Conservation (phyloP, 2,329 filamentous ascomycete species). For the Fusarium proliferatum region DNA sequence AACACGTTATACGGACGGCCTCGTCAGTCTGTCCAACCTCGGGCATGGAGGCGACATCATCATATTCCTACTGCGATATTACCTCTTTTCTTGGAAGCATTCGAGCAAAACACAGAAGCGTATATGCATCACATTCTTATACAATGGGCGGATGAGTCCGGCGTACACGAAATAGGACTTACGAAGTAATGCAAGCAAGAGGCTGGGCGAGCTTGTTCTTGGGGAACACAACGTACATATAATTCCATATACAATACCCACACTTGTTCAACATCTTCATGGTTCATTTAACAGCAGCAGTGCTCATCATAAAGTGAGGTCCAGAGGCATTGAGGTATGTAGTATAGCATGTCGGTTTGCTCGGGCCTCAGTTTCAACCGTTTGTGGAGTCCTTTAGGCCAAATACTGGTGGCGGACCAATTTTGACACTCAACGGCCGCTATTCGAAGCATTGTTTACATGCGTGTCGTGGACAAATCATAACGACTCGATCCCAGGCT, state of each 20-base stretch:
- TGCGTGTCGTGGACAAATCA: slow-evolving; percentile 20
- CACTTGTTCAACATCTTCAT: slow-evolving; percentile 29
- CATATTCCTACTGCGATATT: slow-evolving; percentile 4
- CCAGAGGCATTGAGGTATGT: not conserved
- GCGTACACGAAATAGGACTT: slow-evolving; percentile 31
- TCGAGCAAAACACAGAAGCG: slow-evolving; percentile 8
- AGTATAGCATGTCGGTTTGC: not conserved
- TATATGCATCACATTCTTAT: slow-evolving; percentile 17
- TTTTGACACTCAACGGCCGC: slow-evolving; percentile 21
- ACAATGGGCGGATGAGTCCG: slow-evolving; percentile 15
- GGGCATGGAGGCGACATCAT: slow-evolving; percentile 13
- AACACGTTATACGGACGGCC: not conserved
- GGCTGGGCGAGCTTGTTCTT: slow-evolving; percentile 13
- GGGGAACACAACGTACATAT: slow-evolving; percentile 29
- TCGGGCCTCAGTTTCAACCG: not conserved
- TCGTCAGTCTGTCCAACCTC: not conserved
- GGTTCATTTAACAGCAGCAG: not conserved
- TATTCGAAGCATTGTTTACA: slow-evolving; percentile 8
- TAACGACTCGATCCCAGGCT: slow-evolving; percentile 11
- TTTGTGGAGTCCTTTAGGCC: not conserved
- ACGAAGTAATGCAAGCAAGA: slow-evolving; percentile 37
- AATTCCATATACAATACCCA: slow-evolving; percentile 38
- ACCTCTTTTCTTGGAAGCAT: slow-evolving; percentile 4
- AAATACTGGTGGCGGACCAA: slow-evolving; percentile 11
- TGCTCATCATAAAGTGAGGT: not conserved